Base-by-base conservation (phyloP, 2,329 filamentous ascomycete species). In the Canariomyces notabilis region DNA sequence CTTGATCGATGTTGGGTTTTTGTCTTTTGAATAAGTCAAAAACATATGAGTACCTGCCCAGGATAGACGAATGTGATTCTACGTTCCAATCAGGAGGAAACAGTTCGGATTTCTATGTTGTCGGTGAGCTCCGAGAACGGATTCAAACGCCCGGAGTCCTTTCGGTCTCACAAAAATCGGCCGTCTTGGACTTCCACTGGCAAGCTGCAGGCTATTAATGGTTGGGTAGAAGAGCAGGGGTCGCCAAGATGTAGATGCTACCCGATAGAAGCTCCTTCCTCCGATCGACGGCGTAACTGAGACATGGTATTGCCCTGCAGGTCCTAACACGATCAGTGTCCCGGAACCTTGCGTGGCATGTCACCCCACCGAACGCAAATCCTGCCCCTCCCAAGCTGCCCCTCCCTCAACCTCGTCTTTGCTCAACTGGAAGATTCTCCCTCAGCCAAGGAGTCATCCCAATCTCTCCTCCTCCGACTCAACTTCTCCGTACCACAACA, bases 321-420 rank as follows among this genome's bases (percentile, higher is more conserved):
- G 29, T 39, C 46, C 49, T 57, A 54, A 52, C 49, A 49, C 29
- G 33, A 34, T 20, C 33, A 31, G 23, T n/a, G 49, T 49, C 41
- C 49, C 42, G 39, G 47, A 46, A 55, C 53, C 45, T 52, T n/a
- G 31, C 21, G 29, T 20, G 34, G 29, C 38, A 44, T 46, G 52
- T 55, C 55, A 59, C 57, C 55, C 57, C 54, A 59, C 57, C 54
- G 47, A 50, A 44, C n/a, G 33, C 48, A 48, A 41, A 47, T 42
- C 44, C 45, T 55, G 52, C 56, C 56, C 56, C 54, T 55, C 51
- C 52, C n/a, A n/a, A n/a, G n/a, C n/a, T n/a, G n/a, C n/a, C n/a
- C n/a, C n/a, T n/a, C n/a, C 46, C 43, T 55, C 41, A 32, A 53
- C 42, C 36, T 44, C 42, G 15, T 34, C 26, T 46, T 26, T 49